Conservation (phyloP, 2,329 filamentous ascomycete species). For the Alternaria longipes region DNA sequence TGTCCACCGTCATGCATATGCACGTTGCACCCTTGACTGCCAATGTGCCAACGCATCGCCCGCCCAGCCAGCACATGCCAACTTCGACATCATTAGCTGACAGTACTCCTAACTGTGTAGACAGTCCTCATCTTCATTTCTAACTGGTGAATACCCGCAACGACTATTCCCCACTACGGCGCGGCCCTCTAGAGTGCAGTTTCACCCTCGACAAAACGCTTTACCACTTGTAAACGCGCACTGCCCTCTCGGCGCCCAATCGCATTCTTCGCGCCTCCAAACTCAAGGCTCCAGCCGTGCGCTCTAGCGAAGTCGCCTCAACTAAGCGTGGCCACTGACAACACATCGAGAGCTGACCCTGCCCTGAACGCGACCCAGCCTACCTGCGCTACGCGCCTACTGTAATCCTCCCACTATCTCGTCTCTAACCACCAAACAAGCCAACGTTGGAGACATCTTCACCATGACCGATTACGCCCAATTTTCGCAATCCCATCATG, state of each 20-base stretch:
- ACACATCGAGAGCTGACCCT: slow-evolving; percentile 53
- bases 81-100: slow-evolving; percentile 49
- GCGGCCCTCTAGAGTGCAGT: slow-evolving; percentile 45
- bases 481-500: slow-evolving; percentile 59
- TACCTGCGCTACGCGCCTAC: slow-evolving; percentile 41
- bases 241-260: slow-evolving; percentile 45
- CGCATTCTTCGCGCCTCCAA: slow-evolving; percentile 42
- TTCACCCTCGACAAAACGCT: slow-evolving; percentile 27
- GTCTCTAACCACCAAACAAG: slow-evolving; percentile 39
- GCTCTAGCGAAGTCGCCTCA: slow-evolving; percentile 46
- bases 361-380: slow-evolving; percentile 47
- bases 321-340: slow-evolving; percentile 55
- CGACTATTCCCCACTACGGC: slow-evolving; percentile 48
- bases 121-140: slow-evolving; percentile 39
- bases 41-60: slow-evolving; percentile 55
- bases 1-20: slow-evolving; percentile 52
- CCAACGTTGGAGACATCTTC: slow-evolving; percentile 27
- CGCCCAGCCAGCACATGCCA: slow-evolving; percentile 51
- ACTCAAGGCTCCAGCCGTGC: slow-evolving; percentile 44
- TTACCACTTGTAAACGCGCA: slow-evolving; percentile 37
- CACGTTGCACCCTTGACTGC: slow-evolving; percentile 40
- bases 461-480: slow-evolving; percentile 60
- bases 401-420: slow-evolving; percentile 39
- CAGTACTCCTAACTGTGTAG: slow-evolving; percentile 44
- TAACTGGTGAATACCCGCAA: slow-evolving; percentile 47